Base-by-base conservation (phyloP, 208 protist species). In the Trypanosoma cruzi region DNA sequence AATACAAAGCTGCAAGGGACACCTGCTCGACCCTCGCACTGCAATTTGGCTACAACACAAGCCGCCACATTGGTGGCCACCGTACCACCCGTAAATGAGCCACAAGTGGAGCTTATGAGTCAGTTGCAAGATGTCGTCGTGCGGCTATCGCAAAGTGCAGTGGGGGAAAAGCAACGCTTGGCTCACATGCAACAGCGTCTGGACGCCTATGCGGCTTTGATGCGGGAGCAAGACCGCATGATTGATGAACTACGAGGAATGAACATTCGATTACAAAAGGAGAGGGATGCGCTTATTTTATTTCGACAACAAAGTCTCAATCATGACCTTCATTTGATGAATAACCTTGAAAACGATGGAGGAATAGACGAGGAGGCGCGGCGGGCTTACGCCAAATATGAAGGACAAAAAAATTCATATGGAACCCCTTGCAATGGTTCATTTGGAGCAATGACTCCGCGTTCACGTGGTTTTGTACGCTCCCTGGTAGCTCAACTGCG, bases 111-210 rank as follows among this genome's bases (percentile, higher is more conserved):
- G 48, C 67, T 89, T 24, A 59, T 85, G 24, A 28, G 49, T 3
- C 64, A 84, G 52, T 66, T 89, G 58, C 80, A 85, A 58, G 70
- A 84, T 31, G 74, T 81, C 2, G 80, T 89, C 13, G 69, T 84
- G 59, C 34, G 77, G 11, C 71, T 86, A 22, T 79, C 77, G 26
- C 71, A 71, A 5, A 64, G 80, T 46, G 74, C 82, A 22, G 75
- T 79, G 2, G 69, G 57, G 8, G 79, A 89, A 54, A 75, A 79
- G 29, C 75, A 70, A n/a, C 53, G 72, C 16, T 63, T 76, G 2
- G 59, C 68, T 0, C 64, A 80, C 31, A 69, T 79, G 65, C 71
- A 71, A 29, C 60, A 78, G 57, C 74, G 71, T 13, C 55, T 86
- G 16, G 34, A 73, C 14, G 69, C 73, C 22, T 78, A 82, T 24